Conservation (phyloP, 306 rosid genomes). For the Luffa acutangula region DNA sequence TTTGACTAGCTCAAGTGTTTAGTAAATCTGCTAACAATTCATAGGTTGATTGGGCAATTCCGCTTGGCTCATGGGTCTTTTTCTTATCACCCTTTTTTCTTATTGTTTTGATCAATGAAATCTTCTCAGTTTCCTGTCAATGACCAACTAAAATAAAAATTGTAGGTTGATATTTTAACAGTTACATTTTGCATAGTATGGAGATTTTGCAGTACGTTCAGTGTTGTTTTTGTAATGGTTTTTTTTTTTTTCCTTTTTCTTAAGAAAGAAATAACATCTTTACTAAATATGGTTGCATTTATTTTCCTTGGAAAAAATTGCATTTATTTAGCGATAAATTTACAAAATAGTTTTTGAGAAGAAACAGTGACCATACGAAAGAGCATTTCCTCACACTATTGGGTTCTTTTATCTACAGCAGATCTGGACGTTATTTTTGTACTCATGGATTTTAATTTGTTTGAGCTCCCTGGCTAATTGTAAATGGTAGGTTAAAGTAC, state of each 20-base stretch:
- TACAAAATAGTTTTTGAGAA: background rate
- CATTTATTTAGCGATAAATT: background rate
- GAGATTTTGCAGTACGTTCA: background rate
- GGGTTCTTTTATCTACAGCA: background rate
- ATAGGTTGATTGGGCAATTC: background rate
- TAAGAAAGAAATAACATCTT: background rate
- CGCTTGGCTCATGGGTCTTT: background rate
- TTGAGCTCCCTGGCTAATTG: background rate
- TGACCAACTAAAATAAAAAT: background rate
- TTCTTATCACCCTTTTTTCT: background rate
- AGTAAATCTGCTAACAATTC: background rate
- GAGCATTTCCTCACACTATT: background rate
- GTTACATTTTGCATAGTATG: background rate
- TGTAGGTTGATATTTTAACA: background rate
- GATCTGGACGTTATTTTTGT: background rate
- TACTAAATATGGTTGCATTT: background rate
- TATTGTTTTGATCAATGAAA: background rate
- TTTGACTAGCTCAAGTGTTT: background rate
- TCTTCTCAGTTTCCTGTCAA: background rate
- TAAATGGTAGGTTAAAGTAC: no score
- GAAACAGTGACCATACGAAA: background rate
- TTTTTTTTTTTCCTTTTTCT: background rate
- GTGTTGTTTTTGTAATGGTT: background rate
- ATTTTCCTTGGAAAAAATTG: background rate
- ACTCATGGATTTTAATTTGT: background rate